Percentiles rank a stretch among this genome's conserved stretches.
These are phyloP conservation scores for Aureobasidium sp. DNA, from an alignment of 2,329 filamentous ascomycete genomes.

Conservation along the genomic window DNA sequence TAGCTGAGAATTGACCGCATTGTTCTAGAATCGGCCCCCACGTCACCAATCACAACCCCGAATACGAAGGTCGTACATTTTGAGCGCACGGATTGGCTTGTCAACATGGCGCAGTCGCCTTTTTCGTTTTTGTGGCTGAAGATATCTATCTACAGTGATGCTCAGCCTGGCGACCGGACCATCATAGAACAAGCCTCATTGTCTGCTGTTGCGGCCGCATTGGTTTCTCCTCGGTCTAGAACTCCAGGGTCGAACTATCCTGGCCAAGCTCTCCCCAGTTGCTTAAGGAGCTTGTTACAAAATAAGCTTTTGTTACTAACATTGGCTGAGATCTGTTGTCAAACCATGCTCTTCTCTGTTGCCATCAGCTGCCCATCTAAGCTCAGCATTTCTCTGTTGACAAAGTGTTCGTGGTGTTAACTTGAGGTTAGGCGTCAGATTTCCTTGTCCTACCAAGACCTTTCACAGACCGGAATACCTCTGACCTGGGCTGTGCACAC, in stretches of 20 bases:
- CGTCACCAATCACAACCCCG: neutral
- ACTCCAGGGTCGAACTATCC: neutral
- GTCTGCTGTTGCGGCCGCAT: neutral
- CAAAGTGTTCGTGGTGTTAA: neutral
- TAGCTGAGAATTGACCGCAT: neutral
- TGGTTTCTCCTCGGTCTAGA: neutral
- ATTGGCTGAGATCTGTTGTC: neutral
- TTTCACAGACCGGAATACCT: too few relatives aligned
- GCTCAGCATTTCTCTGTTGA: neutral
- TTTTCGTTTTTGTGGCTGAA: neutral
- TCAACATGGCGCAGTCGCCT: neutral
- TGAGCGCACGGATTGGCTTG: constrained; percentile 1
- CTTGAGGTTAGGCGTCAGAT: too few relatives aligned
- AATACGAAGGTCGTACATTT: constrained; percentile 1
- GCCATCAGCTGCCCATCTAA: neutral
- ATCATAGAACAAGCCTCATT: neutral
- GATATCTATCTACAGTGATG: neutral
- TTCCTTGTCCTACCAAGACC: too few relatives aligned
- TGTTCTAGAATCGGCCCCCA: neutral
- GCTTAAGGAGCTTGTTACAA: neutral
- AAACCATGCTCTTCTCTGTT: neutral
- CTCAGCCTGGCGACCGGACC: neutral
- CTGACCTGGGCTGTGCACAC: neutral
- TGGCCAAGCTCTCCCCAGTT: neutral
- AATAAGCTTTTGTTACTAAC: neutral